Conservation (phyloP, 2,329 filamentous ascomycete genomes). For the Endocalyx cinctus region DNA sequence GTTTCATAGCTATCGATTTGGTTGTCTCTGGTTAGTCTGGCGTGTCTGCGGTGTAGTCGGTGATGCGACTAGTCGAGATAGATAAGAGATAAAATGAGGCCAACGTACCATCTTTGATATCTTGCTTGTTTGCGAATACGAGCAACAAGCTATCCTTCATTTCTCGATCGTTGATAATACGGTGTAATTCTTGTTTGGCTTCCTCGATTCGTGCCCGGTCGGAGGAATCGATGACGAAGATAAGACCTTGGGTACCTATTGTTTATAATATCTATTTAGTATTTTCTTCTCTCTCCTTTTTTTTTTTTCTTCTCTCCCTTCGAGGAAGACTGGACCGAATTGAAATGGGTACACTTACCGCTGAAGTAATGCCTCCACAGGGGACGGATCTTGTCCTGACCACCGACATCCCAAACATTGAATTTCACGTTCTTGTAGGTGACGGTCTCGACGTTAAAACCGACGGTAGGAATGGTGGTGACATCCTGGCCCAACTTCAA, state of each 20-base stretch:
- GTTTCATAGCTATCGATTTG: slow-evolving; percentile 69
- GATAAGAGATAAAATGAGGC: too few relatives aligned
- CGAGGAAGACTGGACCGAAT: background rate
- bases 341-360: slow-evolving; percentile 43
- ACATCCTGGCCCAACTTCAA: slow-evolving; percentile 97
- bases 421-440: slow-evolving; percentile 99
- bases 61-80: too few relatives aligned
- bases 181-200: slow-evolving; percentile 87
- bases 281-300: background rate
- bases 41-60: too few relatives aligned
- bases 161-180: slow-evolving; percentile 96
- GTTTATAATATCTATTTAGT: background rate
- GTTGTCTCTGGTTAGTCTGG: too few relatives aligned
- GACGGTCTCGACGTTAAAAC: slow-evolving; percentile 98
- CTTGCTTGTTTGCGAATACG: slow-evolving; percentile 99
- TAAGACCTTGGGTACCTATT: slow-evolving; percentile 87
- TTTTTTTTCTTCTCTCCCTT: background rate
- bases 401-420: slow-evolving; percentile 98
- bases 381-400: slow-evolving; percentile 97
- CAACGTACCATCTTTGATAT: slow-evolving; percentile 72
- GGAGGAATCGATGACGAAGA: slow-evolving; percentile 97
- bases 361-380: slow-evolving; percentile 97
- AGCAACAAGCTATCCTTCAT: slow-evolving; percentile 92
- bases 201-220: slow-evolving; percentile 90
- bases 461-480: slow-evolving; percentile 96